A percentile compares a stretch with the other conserved stretches of the same genome.
phyloP scores from a whole-genome alignment of 805 yeast genomes.

The Lachancea dasiensis region DNA sequence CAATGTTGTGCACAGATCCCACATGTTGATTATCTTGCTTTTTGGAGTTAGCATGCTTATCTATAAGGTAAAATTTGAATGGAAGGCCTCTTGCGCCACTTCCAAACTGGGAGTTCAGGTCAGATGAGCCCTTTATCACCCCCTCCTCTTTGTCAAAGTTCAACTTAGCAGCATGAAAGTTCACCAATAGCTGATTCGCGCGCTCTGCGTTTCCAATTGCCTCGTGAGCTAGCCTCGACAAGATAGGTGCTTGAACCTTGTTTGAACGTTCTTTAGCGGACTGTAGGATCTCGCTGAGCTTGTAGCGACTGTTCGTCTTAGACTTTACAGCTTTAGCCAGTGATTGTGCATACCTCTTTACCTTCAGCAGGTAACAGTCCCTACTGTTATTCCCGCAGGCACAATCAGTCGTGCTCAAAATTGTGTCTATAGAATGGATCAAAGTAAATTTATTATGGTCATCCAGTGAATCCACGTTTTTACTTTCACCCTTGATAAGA shows the following conservation, averaged over 20 bases:
- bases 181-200: slow-evolving; percentile 15
- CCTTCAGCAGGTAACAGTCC: slow-evolving; percentile 53
- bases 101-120: background rate
- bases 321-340: slow-evolving; percentile 51
- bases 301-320: slow-evolving; percentile 32
- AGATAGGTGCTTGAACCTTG: slow-evolving; percentile 26
- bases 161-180: slow-evolving; percentile 12
- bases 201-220: slow-evolving; percentile 18
- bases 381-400: slow-evolving; percentile 38
- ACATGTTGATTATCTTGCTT: background rate
- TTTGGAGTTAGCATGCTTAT: slow-evolving; percentile 2
- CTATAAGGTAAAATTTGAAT: slow-evolving; percentile 4
- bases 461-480: slow-evolving; percentile 47
- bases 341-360: slow-evolving; percentile 56
- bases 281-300: slow-evolving; percentile 34
- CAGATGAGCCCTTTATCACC: background rate
- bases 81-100: background rate
- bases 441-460: slow-evolving; percentile 50
- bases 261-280: slow-evolving; percentile 21
- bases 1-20: too few relatives aligned
- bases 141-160: slow-evolving; percentile 7
- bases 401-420: slow-evolving; percentile 60
- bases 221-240: slow-evolving; percentile 14
- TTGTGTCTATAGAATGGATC: slow-evolving; percentile 55
- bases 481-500: slow-evolving; percentile 38